These are phyloP conservation scores for Collariella sp. DNA, from an alignment of 495 filamentous ascomycete genomes.

Conservation along the genomic window DNA sequence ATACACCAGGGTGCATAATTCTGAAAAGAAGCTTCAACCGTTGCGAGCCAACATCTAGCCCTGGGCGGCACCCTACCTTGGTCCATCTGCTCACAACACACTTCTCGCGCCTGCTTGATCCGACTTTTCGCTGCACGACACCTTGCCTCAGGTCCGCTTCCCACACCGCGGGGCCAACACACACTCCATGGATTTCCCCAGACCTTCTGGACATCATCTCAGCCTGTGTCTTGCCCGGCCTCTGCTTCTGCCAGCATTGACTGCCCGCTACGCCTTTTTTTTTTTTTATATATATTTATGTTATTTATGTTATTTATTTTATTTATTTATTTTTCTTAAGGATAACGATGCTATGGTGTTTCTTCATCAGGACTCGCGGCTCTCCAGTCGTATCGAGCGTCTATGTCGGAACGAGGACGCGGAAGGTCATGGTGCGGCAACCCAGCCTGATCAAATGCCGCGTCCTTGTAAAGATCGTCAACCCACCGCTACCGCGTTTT, in stretches of 20 bases:
- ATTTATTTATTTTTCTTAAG: no score
- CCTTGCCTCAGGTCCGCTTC: constrained; percentile 20
- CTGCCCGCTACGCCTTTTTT: constrained; percentile 10
- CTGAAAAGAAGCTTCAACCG: constrained; percentile 22
- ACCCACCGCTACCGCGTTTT: constrained; percentile 6
- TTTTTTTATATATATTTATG: no score
- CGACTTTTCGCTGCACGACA: constrained; percentile 23
- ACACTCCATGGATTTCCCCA: no score
- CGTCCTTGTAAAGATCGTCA: constrained; percentile 7
- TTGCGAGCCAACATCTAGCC: constrained; percentile 20
- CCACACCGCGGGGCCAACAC: no score
- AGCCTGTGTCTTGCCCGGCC: constrained; percentile 46
- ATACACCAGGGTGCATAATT: constrained; percentile 13
- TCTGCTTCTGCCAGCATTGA: constrained; percentile 30
- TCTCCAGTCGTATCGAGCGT: constrained; percentile 16
- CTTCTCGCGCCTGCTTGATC: constrained; percentile 13
- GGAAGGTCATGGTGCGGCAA: constrained; percentile 15
- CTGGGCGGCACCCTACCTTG: constrained; percentile 7
- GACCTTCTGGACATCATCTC: no score
- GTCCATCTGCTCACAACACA: constrained; percentile 16
- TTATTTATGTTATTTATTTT: no score
- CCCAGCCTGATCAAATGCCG: constrained; percentile 24
- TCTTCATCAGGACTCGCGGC: constrained; percentile 15
- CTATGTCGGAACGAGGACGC: constrained; percentile 13
- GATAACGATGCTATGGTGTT: not conserved